Base-by-base conservation (phyloP, 768 basidiomycete species). In the Lentinula guzmanii region DNA sequence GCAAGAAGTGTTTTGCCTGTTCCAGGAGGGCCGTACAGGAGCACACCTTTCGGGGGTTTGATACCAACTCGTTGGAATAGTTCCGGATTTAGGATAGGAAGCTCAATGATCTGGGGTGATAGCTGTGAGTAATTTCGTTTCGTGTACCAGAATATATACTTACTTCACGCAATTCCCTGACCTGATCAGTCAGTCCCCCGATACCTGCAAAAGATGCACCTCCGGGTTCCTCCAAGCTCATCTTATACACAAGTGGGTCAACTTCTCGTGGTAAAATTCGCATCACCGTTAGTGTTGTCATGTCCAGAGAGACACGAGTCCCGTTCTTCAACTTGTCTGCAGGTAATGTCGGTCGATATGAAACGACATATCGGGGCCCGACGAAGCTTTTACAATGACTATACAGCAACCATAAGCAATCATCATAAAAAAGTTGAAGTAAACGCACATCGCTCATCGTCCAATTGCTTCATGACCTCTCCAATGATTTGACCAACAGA, bases 241-340 rank as follows among this genome's bases (percentile, higher is more conserved):
- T 99, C 78, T 98, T 98, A 80, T 99, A 99, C 10, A 99, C 96
- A 68, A 96, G 77, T 15, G 97, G 97, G 71, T 99, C 97, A 6
- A 99, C 93, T 72, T 99, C 97, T 64, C 97, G 85, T 4, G 97
- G 97, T 18, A 99, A 79, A 57, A 98, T 96, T 41, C 97, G 91
- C 95, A 99, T 98, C 70, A 99, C 93, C 5, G 97, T 99, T 35
- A 98, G 79, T 2, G 97, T 98, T 3, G 97, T 99, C 97, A 99
- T 98, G 73, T 99, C 97, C 35, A 99, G 85, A 60, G 95, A 95
- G 61, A 99, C 97, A 65, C 97, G 91, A 3, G 93, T 93, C 54
- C 94, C 94, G 4, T 91, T 75, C 75, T 98, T 97, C 62, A 99
- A 88, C 76, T 98, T 93, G 33, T 85, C 81, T 51, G 87, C 87